A percentile compares a stretch with the other conserved stretches of the same genome.
Conservation (phyloP, 176 grass and related monocot genomes). For the Eleusine indica region DNA sequence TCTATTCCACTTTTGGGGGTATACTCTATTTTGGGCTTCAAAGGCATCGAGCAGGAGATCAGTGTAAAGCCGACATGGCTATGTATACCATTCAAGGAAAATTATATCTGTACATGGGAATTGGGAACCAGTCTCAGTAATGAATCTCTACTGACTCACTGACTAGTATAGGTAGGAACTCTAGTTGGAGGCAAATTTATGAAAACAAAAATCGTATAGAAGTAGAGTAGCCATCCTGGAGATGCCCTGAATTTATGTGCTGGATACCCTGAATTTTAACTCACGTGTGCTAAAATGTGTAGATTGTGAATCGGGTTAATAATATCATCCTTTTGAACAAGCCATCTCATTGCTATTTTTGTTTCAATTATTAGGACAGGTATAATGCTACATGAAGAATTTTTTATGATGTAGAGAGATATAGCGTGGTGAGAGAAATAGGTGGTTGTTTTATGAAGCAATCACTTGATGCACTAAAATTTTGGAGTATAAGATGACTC, state of each 20-base stretch:
- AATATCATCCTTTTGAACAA: background rate
- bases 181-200: no score
- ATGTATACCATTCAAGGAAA: background rate
- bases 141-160: background rate
- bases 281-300: background rate
- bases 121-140: background rate
- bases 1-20: conserved; percentile 4
- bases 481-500: no score
- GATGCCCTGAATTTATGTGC: background rate
- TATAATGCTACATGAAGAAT: no score
- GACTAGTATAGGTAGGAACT: background rate
- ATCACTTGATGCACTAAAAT: no score
- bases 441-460: no score
- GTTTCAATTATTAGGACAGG: no score
- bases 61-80: background rate
- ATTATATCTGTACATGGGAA: background rate
- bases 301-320: background rate
- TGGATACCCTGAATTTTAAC: background rate
- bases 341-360: background rate
- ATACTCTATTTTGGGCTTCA: background rate
- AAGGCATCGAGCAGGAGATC: background rate
- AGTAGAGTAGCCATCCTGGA: no score
- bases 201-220: background rate
- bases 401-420: no score
- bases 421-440: no score